phyloP scores from a whole-genome alignment of 139 green algal genomes.

The Chlamydomonas incerta region DNA sequence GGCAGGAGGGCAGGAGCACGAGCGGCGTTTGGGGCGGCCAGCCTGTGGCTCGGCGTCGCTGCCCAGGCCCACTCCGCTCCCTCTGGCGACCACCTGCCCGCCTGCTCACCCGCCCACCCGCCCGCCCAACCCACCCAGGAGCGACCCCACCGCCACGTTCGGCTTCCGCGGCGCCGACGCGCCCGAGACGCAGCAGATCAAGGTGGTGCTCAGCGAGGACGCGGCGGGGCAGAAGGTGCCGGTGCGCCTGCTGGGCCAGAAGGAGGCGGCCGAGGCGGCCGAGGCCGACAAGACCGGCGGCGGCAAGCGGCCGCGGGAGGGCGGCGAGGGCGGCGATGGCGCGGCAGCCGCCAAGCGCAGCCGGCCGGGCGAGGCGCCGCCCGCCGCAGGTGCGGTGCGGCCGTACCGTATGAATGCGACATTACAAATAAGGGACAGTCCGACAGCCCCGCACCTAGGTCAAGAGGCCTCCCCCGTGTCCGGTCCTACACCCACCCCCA shows the following conservation, averaged over 20 bases:
- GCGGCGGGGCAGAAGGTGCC: constrained; percentile 61
- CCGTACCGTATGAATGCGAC: background rate
- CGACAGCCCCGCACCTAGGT: too few species aligned
- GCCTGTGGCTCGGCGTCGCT: too few species aligned
- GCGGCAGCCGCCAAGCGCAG: background rate
- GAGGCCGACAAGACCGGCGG: background rate
- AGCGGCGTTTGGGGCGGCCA: too few species aligned
- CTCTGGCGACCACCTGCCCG: background rate
- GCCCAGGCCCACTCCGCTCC: too few species aligned
- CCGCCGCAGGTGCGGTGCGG: background rate
- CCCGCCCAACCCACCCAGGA: too few species aligned
- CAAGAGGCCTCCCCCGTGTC: too few species aligned
- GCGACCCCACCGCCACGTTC: constrained; percentile 56
- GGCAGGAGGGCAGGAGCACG: too few species aligned
- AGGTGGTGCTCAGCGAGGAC: constrained; percentile 46
- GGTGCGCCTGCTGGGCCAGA: constrained; percentile 11
- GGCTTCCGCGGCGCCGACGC: constrained; percentile 64
- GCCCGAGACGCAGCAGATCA: background rate
- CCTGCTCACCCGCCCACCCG: too few species aligned
- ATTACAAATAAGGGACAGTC: too few species aligned
- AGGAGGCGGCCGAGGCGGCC: constrained; percentile 23
- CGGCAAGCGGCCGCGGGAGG: background rate
- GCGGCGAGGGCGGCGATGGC: background rate
- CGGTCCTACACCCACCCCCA: too few species aligned
- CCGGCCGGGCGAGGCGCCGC: background rate